Conservation (phyloP, 2,329 filamentous ascomycete genomes). For the Exserohilum rostratum region DNA sequence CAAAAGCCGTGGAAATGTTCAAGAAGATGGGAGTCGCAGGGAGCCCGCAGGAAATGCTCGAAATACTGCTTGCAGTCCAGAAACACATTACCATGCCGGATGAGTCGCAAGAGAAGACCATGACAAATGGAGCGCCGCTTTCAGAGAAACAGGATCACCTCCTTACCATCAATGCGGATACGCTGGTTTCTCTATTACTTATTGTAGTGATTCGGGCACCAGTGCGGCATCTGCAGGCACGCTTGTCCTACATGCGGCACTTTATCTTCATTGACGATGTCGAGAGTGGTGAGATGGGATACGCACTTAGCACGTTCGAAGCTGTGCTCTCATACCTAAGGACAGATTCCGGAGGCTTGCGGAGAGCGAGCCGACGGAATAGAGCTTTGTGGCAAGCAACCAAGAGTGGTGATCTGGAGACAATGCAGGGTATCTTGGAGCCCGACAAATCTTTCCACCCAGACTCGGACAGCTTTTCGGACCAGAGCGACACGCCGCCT, state of each 20-base stretch:
- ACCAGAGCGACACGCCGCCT: conserved; percentile 35
- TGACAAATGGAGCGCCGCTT: conserved; percentile 31
- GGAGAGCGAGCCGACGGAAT: conserved; percentile 85
- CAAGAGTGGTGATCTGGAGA: conserved; percentile 75
- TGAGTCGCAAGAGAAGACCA: conserved; percentile 23
- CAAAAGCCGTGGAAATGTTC: conserved; percentile 84
- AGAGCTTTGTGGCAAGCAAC: conserved; percentile 86
- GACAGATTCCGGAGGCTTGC: conserved; percentile 78
- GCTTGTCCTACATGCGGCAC: conserved; percentile 92
- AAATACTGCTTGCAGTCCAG: conserved; percentile 76
- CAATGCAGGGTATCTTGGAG: conserved; percentile 80
- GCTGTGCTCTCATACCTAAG: conserved; percentile 88
- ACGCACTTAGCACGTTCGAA: conserved; percentile 94
- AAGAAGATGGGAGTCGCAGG: conserved; percentile 78
- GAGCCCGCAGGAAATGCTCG: conserved; percentile 89
- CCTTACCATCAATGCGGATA: conserved; percentile 82
- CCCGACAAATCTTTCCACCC: conserved; percentile 60
- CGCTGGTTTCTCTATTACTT: conserved; percentile 86
- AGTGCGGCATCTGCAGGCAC: conserved; percentile 83
- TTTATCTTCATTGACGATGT: conserved; percentile 99
- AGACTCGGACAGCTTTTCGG: conserved; percentile 31
- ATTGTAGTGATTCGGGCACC: conserved; percentile 92
- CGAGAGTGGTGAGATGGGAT: conserved; percentile 93
- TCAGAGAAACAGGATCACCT: conserved; percentile 62
- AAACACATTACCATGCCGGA: conserved; percentile 76